A percentile compares a stretch with the other conserved stretches of the same genome.
phyloP scores from a whole-genome alignment of 495 filamentous ascomycete genomes.

The Aspergillus coremiiformis region DNA sequence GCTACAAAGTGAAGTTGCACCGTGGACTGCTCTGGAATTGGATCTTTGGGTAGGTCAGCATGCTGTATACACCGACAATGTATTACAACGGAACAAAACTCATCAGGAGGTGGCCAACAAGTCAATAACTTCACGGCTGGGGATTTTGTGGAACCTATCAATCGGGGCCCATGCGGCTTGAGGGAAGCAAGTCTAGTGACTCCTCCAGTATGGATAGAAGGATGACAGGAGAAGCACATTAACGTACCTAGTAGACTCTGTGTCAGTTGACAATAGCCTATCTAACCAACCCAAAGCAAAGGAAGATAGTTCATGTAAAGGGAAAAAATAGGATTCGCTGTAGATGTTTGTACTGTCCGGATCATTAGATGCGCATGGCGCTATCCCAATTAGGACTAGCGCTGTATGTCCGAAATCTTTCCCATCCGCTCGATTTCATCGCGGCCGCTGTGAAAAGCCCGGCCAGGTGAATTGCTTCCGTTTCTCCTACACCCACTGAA shows the following conservation, averaged over 20 bases:
- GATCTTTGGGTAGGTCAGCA: not conserved
- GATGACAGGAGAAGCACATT: not conserved
- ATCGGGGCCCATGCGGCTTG: not conserved
- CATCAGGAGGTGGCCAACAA: not conserved
- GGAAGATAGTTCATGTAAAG: not conserved
- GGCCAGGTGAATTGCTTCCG: constrained; percentile 26
- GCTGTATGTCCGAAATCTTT: constrained; percentile 21
- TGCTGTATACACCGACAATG: not conserved
- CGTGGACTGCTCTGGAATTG: not conserved
- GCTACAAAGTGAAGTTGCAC: not conserved
- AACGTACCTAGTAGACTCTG: not conserved
- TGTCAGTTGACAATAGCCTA: not conserved
- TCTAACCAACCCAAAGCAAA: not conserved
- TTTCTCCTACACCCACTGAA: constrained; percentile 16
- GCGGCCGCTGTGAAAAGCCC: constrained; percentile 18
- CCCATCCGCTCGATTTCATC: constrained; percentile 14
- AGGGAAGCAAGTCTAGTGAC: not conserved
- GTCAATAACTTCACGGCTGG: not conserved
- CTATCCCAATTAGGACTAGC: constrained; percentile 18
- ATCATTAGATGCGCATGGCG: no score
- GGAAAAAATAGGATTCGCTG: not conserved
- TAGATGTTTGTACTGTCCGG: not conserved
- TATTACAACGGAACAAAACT: not conserved
- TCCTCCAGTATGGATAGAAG: no score
- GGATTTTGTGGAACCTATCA: not conserved